phyloP scores from a whole-genome alignment of 495 filamentous ascomycete species.

The Podospora sp. region DNA sequence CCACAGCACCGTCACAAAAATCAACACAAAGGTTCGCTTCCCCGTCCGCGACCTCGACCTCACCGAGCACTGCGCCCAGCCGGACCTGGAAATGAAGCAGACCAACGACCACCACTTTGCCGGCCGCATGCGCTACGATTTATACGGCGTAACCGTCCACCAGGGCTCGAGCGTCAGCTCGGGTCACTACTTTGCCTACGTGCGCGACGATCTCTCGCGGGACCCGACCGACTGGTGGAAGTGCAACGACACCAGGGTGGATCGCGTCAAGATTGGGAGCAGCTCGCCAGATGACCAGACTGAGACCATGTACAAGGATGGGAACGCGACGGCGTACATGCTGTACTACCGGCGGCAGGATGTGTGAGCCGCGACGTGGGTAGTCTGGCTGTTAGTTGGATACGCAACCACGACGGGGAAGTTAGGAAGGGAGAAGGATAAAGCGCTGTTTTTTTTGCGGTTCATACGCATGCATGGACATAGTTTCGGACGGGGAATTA shows the following conservation, averaged over 20 bases:
- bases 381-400: neutral
- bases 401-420: neutral
- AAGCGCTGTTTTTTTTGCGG: too few species aligned
- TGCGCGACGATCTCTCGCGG: slow-evolving; percentile 34
- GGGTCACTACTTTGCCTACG: slow-evolving; percentile 51
- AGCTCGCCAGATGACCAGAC: slow-evolving; percentile 17
- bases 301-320: slow-evolving; percentile 28
- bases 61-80: slow-evolving; percentile 33
- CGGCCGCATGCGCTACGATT: slow-evolving; percentile 43
- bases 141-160: slow-evolving; percentile 50
- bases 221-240: slow-evolving; percentile 38
- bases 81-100: slow-evolving; percentile 15
- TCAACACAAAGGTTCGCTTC: slow-evolving; percentile 35
- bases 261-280: slow-evolving; percentile 32
- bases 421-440: neutral
- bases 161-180: slow-evolving; percentile 26
- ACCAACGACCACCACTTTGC: slow-evolving; percentile 29
- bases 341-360: slow-evolving; percentile 33
- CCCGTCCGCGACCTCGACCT: slow-evolving; percentile 44
- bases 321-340: slow-evolving; percentile 33
- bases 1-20: slow-evolving; percentile 26
- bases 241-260: slow-evolving; percentile 37
- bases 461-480: neutral
- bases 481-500: neutral
- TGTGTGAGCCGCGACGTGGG: slow-evolving; percentile 12